Evolutionary conservation across 2,329 filamentous ascomycete species (phyloP).

Genomic region (Claviceps sp.): DNA sequence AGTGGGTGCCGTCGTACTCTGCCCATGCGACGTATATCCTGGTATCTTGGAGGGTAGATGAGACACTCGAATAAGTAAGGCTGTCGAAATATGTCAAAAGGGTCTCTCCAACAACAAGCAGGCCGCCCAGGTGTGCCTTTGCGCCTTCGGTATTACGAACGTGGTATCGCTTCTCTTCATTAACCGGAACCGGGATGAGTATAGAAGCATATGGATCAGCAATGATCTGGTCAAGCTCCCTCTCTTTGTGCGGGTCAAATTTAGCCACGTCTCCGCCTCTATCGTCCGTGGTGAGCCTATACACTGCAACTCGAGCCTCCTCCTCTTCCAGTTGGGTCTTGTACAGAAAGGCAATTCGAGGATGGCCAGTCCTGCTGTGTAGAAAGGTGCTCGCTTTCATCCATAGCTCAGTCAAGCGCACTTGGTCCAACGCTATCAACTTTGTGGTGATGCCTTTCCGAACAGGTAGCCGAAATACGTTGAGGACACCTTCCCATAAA

Average conservation of each 20-base stretch:
- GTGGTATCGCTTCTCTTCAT: slow-evolving; percentile 46
- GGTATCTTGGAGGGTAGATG: slow-evolving; percentile 53
- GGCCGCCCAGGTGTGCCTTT: slow-evolving; percentile 50
- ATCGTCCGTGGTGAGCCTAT: slow-evolving; percentile 45
- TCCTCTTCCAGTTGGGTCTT: slow-evolving; percentile 37
- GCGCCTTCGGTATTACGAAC: slow-evolving; percentile 39
- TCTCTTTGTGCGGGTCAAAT: slow-evolving; percentile 42
- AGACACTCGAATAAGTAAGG: slow-evolving; percentile 52
- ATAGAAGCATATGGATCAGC: slow-evolving; percentile 43
- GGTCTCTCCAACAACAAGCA: slow-evolving; percentile 68
- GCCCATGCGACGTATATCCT: slow-evolving; percentile 91
- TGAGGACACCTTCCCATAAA: slow-evolving; percentile 46
- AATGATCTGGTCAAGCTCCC: slow-evolving; percentile 40
- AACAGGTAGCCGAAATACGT: slow-evolving; percentile 36
- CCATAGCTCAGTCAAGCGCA: slow-evolving; percentile 45
- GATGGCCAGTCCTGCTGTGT: slow-evolving; percentile 43
- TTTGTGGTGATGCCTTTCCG: slow-evolving; percentile 30
- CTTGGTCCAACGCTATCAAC: slow-evolving; percentile 38
- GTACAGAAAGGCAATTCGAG: slow-evolving; percentile 45
- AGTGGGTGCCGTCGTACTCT: slow-evolving; percentile 65
- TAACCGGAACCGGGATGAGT: slow-evolving; percentile 48
- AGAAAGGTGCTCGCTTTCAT: slow-evolving; percentile 45
- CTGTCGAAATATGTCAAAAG: slow-evolving; percentile 77
- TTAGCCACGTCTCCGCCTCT: slow-evolving; percentile 37
- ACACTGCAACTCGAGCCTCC: slow-evolving; percentile 43